These are phyloP conservation scores for Oryza meyeriana DNA, from an alignment of 176 grass and related monocot genomes.

Conservation along the genomic window DNA sequence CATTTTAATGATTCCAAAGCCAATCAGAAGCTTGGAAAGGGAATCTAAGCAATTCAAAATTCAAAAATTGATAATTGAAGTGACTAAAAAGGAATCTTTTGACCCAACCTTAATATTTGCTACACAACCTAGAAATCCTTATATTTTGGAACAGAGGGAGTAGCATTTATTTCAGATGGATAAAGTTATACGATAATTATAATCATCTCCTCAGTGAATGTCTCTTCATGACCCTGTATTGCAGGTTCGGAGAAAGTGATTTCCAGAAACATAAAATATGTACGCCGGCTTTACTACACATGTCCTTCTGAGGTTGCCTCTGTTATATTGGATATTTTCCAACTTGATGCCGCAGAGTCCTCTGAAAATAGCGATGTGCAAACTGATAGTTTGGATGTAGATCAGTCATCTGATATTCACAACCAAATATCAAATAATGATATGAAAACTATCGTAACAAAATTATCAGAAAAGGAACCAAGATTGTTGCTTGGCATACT, in stretches of 20 bases:
- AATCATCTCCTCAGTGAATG: background rate
- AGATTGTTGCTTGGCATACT: conserved; percentile 67
- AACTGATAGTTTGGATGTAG: conserved; percentile 33
- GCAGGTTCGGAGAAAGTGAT: conserved; percentile 66
- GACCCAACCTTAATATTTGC: too few relatives aligned
- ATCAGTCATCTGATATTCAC: conserved; percentile 25
- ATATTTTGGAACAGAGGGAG: too few relatives aligned
- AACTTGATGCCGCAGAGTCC: conserved; percentile 42
- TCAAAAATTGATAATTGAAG: too few relatives aligned
- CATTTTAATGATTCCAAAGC: too few relatives aligned
- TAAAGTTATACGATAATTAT: conserved; percentile 2
- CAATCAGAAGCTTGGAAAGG: too few relatives aligned
- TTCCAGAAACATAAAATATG: conserved; percentile 46
- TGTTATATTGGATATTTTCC: conserved; percentile 64
- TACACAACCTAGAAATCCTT: too few relatives aligned
- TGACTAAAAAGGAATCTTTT: too few relatives aligned
- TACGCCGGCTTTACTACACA: conserved; percentile 53
- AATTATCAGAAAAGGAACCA: conserved; percentile 73
- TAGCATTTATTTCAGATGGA: background rate
- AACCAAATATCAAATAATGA: conserved; percentile 39
- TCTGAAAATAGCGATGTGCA: conserved; percentile 34
- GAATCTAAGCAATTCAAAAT: too few relatives aligned
- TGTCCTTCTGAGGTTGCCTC: conserved; percentile 69
- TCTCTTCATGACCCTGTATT: conserved; percentile 23
- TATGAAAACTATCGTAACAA: conserved; percentile 56